phyloP scores from a whole-genome alignment of 2,329 filamentous ascomycete species.

The Hymenoscyphus infarciens region DNA sequence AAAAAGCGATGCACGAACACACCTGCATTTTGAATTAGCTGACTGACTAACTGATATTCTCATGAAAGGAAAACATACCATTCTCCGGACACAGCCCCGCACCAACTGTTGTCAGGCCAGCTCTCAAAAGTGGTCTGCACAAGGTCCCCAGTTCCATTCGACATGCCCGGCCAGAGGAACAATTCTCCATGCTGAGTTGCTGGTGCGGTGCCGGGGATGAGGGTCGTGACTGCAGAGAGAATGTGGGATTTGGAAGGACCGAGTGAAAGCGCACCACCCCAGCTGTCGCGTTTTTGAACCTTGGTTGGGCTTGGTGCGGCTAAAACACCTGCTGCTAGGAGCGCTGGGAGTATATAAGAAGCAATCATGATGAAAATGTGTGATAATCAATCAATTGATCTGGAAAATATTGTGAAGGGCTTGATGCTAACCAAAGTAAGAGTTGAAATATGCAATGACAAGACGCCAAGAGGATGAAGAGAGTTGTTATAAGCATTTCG shows the following conservation, averaged over 20 bases:
- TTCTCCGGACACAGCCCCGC: slow-evolving; percentile 38
- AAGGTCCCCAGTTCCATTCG: slow-evolving; percentile 43
- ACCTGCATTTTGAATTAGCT: slow-evolving; percentile 28
- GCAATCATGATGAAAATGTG: neutral
- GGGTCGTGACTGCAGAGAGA: slow-evolving; percentile 39
- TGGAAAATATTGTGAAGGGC: neutral
- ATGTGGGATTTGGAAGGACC: slow-evolving; percentile 40
- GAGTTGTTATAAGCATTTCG: neutral
- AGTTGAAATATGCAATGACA: neutral
- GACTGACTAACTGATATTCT: neutral
- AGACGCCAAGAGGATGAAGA: neutral
- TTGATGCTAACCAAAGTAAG: neutral
- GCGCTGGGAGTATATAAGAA: neutral
- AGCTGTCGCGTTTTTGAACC: slow-evolving; percentile 29
- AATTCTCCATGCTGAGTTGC: slow-evolving; percentile 38
- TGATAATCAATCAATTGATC: neutral
- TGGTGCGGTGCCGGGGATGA: slow-evolving; percentile 41
- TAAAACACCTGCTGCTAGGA: neutral
- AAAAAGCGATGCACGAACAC: slow-evolving; percentile 41
- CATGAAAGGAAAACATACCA: slow-evolving; percentile 37
- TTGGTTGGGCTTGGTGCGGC: neutral
- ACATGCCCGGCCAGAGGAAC: slow-evolving; percentile 45
- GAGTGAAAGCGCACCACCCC: slow-evolving; percentile 40
- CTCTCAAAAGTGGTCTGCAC: slow-evolving; percentile 42
- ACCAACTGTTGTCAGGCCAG: slow-evolving; percentile 42